phyloP scores from a whole-genome alignment of 176 grass and related monocot genomes.

The Hordeum marinum region DNA sequence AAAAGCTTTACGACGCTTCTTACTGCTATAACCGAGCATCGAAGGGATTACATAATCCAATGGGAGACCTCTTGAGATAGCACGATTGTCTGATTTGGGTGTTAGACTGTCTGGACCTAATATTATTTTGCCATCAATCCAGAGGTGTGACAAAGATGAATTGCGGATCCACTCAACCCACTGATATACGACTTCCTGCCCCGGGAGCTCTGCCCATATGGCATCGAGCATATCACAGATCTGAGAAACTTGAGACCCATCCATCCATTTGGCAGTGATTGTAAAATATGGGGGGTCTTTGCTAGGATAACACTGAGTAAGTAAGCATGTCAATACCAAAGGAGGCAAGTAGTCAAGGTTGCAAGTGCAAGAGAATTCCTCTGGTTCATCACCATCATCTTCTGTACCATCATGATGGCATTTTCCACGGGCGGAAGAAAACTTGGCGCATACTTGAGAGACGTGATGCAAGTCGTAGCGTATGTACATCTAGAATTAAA shows the following conservation, averaged over 20 bases:
- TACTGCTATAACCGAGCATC: conserved; percentile 27
- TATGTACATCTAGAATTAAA: conserved; percentile 16
- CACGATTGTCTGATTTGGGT: not conserved
- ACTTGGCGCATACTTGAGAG: not conserved
- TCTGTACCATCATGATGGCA: not conserved
- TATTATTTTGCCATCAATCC: conserved; percentile 28
- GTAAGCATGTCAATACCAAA: conserved; percentile 40
- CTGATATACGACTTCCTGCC: conserved; percentile 47
- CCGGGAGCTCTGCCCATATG: conserved; percentile 34
- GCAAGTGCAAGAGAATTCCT: conserved; percentile 33
- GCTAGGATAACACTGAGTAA: conserved; percentile 43
- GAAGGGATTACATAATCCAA: conserved; percentile 39
- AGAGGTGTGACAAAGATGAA: conserved; percentile 38
- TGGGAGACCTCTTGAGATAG: conserved; percentile 21
- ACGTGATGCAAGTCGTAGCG: conserved; percentile 1
- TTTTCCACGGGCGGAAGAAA: conserved; percentile 5
- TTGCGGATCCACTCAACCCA: conserved; percentile 53
- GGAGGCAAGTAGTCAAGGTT: conserved; percentile 42
- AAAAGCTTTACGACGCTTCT: conserved; percentile 35
- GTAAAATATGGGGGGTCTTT: conserved; percentile 45
- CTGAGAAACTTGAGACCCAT: conserved; percentile 28
- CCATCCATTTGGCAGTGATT: conserved; percentile 46
- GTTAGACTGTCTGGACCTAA: conserved; percentile 9
- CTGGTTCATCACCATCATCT: not conserved
- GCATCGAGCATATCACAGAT: conserved; percentile 47